phyloP scores from a whole-genome alignment of 148 eudicot genomes.

The Chenopodium berlandieri region DNA sequence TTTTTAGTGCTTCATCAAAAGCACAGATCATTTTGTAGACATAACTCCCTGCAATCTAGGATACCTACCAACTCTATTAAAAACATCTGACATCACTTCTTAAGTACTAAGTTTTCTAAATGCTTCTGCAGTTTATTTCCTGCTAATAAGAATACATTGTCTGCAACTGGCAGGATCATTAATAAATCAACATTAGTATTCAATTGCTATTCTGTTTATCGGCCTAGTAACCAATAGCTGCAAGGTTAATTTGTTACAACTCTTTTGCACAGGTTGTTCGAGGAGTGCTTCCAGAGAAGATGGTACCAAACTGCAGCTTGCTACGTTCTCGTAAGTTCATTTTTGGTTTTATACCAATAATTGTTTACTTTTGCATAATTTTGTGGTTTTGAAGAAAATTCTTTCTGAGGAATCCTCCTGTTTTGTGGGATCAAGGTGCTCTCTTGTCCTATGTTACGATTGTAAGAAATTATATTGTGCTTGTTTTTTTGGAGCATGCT shows the following conservation, averaged over 20 bases:
- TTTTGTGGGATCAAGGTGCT: slow-evolving; percentile 3
- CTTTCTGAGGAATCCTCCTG: not conserved
- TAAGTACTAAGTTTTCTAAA: not conserved
- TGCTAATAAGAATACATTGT: not conserved
- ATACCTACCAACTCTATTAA: not conserved
- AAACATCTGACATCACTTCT: not conserved
- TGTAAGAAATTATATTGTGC: not conserved
- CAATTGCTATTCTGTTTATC: not conserved
- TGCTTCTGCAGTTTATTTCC: not conserved
- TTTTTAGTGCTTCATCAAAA: not conserved
- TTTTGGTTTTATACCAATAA: slow-evolving; percentile 13
- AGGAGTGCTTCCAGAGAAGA: slow-evolving; percentile 91
- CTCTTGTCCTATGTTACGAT: not conserved
- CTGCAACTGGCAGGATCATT: not conserved
- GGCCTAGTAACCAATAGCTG: not conserved
- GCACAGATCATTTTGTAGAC: not conserved
- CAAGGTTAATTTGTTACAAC: not conserved
- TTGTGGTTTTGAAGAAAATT: not conserved
- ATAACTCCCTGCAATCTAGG: not conserved
- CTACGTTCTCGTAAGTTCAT: slow-evolving; percentile 80
- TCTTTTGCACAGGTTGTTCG: slow-evolving; percentile 68
- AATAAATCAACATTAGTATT: not conserved
- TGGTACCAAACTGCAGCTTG: slow-evolving; percentile 99
- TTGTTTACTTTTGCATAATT: not conserved
- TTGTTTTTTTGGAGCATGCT: not conserved